Evolutionary conservation across 305 asterid genomes (phyloP), one percentile per base, ranked within the genome.

Genomic region (Fraxinus paxiana): DNA sequence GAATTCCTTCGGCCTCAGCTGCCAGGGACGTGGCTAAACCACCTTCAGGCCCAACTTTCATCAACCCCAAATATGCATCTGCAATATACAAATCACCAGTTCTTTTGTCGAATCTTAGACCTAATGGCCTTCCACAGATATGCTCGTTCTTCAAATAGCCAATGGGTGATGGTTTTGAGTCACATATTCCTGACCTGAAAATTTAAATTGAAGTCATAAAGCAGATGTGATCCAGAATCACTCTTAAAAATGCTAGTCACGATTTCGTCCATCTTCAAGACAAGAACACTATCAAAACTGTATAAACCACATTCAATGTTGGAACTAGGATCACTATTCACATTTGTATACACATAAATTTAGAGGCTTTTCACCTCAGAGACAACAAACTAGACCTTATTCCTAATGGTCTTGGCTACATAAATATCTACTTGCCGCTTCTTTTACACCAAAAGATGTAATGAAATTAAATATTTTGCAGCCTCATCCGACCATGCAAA

Each of bases 101-200:
- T 84, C 69, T 88, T 79, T 90, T 89, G 84, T 94, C 91, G 67
- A 95, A 95, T 73, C 99, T 88, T 74, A 95, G 85, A 33, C 99
- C 97, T 89, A 95, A 85, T 41, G 99, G 99, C 88, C 98, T 89
- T 35, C 99, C 99, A 85, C 99, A 95, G 35, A 94, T 92, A 89
- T 95, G 98, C 86, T 95, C 99, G 38, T 91, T 86, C 87, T 91
- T 89, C 86, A 88, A 75, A 83, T 93, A 93, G 89, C 88, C 82
- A 78, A 87, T 2, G 0, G 82, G 83, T 6, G 95, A 86, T 15
- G 94, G 91, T 82, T 91, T 90, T 17, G 95, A 88, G 76, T 90
- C 94, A 65, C 99, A 95, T 6, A 90, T 73, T 46, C 88, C 85
- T 43, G 97, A 90, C 91, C 98, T 93, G 87, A 80, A 86, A 84